Evolutionary conservation across 2,329 filamentous ascomycete species (phyloP), one percentile per base, ranked within the genome.

Genomic region (Neoarthrinium moseri): DNA sequence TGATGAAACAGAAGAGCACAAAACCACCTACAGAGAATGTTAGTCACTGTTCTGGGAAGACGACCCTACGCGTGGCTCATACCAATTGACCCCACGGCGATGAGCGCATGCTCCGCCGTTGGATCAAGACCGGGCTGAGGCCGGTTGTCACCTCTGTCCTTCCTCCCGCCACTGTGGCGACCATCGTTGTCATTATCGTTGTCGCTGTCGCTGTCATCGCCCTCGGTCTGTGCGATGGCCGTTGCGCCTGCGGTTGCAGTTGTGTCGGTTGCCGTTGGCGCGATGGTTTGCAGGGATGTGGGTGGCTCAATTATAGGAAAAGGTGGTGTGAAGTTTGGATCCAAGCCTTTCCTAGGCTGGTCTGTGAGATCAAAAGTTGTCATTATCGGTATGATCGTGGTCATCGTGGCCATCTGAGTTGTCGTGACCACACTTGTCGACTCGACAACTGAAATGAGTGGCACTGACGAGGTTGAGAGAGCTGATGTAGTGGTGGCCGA

Each of bases 1-100:
- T 54, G 20, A 76, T 47, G 48, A 74, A 71, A 43, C 67, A 71
- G 7, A 74, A 48, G 22, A 74, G 55, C 17, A 77, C 68, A 40
- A 75, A 72, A 5, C 64, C 66, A 22, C 70, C 75, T 74, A 20
- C 17, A 15, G 26, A 8, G 8, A 29, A n/a, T n/a, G n/a, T n/a
- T n/a, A n/a, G n/a, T n/a, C n/a, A n/a, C n/a, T n/a, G n/a, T 8
- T n/a, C 26, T 29, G 26, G 26, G 26, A 8, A 8, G 26, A 8
- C 8, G 8, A 8, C 26, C 8, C 8, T 8, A 29, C 8, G 6
- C 5, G 11, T 4, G 8, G n/a, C 18, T 11, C 48, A 26, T 54
- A 68, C 65, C 65, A 45, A 68, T 64, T 12, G 64, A 57, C 6
- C 64, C 66, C 17, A 57, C 60, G 21, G 63, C 63, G 38, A 68